Evolutionary conservation across 768 basidiomycete genomes (phyloP).

Genomic region (Russula sp.): DNA sequence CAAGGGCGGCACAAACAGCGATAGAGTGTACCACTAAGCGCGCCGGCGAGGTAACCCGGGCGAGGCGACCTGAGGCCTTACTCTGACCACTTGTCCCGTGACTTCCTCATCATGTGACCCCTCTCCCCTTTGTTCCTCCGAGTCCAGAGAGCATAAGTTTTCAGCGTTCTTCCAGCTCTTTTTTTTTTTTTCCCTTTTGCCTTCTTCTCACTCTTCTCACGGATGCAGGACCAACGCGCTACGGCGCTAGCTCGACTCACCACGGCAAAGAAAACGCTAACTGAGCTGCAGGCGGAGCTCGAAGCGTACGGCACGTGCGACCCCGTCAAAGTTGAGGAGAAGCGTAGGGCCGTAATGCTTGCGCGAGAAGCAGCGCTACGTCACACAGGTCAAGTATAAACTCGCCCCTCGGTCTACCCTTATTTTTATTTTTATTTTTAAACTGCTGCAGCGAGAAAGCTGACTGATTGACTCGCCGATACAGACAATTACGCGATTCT

Average conservation of each 20-base stretch:
- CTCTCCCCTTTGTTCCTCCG: too few relatives aligned
- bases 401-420: neutral
- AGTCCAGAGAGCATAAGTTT: slow-evolving; percentile 43
- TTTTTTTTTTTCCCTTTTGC: neutral
- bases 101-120: too few relatives aligned
- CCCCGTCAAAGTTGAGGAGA: slow-evolving; percentile 76
- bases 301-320: slow-evolving; percentile 78
- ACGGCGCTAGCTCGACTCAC: slow-evolving; percentile 46
- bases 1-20: too few relatives aligned
- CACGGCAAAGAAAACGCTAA: slow-evolving; percentile 43
- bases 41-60: too few relatives aligned
- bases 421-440: neutral
- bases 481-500: slow-evolving; percentile 68
- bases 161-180: neutral
- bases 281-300: slow-evolving; percentile 59
- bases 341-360: slow-evolving; percentile 60
- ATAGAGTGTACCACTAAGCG: too few relatives aligned
- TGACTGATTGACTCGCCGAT: neutral
- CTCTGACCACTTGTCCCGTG: too few relatives aligned
- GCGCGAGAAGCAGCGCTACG: slow-evolving; percentile 80
- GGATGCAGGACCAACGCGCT: slow-evolving; percentile 49
- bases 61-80: slow-evolving; percentile 25
- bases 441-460: neutral
- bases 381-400: slow-evolving; percentile 78
- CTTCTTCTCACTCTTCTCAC: neutral